phyloP scores from a whole-genome alignment of 139 green algal genomes.

The Asterochloris erici region DNA sequence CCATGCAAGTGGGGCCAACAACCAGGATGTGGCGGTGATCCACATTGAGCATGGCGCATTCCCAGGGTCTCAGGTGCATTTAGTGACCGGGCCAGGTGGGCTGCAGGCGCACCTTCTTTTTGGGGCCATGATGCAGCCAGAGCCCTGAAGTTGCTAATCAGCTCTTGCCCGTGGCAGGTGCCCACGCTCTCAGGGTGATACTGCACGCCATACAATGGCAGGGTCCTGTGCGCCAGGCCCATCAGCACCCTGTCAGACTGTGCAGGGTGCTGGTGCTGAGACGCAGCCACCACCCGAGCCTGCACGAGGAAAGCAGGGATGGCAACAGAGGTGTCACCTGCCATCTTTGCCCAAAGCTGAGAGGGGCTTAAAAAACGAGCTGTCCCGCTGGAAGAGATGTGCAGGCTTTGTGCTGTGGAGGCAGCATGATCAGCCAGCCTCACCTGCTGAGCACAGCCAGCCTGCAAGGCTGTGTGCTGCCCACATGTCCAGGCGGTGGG shows the following conservation, averaged over 20 bases:
- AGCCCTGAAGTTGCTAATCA: slow-evolving; percentile 87
- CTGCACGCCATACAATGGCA: slow-evolving; percentile 90
- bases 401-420: neutral
- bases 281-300: neutral
- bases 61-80: no score
- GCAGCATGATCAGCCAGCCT: neutral
- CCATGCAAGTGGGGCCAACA: no score
- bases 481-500: slow-evolving; percentile 80
- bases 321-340: neutral
- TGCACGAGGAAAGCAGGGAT: neutral
- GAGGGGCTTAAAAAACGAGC: neutral
- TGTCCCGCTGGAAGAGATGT: neutral
- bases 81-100: no score
- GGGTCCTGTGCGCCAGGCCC: slow-evolving; percentile 66
- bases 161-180: slow-evolving; percentile 64
- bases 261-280: neutral
- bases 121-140: slow-evolving; percentile 36
- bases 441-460: neutral
- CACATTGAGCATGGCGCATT: no score
- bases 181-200: slow-evolving; percentile 95
- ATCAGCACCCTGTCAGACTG: slow-evolving; percentile 64
- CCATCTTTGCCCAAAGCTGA: neutral
- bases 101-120: no score
- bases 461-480: neutral
- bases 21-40: no score